phyloP scores from a whole-genome alignment of 192 early-diverging fungal species.

The Chytriomyces hyalinus region DNA sequence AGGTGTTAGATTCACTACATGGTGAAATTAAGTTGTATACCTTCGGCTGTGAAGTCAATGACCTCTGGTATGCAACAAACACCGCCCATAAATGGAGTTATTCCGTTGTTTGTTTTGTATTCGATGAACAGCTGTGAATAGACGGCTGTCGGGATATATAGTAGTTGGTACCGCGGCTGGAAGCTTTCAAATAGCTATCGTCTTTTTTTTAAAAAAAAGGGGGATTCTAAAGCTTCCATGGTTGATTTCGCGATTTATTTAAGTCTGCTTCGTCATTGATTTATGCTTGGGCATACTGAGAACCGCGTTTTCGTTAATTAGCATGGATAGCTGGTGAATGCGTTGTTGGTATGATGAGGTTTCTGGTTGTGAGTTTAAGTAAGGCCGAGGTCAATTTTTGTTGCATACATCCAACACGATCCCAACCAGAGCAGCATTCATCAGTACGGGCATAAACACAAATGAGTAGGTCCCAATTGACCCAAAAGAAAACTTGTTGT shows the following conservation, averaged over 20 bases:
- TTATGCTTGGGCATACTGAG: background rate
- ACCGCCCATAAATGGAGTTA: slow-evolving; percentile 4
- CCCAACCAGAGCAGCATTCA: too few relatives aligned
- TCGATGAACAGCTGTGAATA: background rate
- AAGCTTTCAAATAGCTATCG: slow-evolving; percentile 15
- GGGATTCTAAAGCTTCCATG: too few relatives aligned
- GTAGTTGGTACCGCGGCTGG: background rate
- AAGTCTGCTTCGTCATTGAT: too few relatives aligned
- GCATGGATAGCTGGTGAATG: background rate
- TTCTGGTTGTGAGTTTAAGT: too few relatives aligned
- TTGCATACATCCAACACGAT: too few relatives aligned
- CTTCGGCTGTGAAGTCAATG: slow-evolving; percentile 24
- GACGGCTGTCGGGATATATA: background rate
- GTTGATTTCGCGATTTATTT: too few relatives aligned
- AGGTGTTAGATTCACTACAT: background rate
- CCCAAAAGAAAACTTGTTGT: too few relatives aligned
- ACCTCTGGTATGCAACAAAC: slow-evolving; percentile 30
- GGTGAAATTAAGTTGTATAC: background rate
- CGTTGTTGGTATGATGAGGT: background rate
- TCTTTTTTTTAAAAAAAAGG: too few relatives aligned
- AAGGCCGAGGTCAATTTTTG: too few relatives aligned
- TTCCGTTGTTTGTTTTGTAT: background rate
- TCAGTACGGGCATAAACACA: too few relatives aligned
- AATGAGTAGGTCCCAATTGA: too few relatives aligned
- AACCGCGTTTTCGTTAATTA: background rate